These are phyloP conservation scores for Solanum chaucha DNA, from an alignment of 257 asterid species.

Conservation along the genomic window DNA sequence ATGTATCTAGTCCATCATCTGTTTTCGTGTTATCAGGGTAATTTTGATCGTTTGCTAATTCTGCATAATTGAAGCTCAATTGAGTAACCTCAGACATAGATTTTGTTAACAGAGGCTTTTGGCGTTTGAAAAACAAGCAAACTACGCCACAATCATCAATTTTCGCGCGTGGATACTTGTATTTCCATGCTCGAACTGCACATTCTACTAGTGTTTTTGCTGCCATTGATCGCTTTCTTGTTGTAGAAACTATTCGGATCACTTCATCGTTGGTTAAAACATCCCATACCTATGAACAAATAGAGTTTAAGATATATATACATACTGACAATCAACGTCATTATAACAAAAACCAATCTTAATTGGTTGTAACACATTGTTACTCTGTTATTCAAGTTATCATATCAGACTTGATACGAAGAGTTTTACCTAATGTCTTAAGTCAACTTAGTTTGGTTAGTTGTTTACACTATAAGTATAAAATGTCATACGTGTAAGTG, in stretches of 20 bases:
- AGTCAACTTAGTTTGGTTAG: background rate
- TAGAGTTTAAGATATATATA: background rate
- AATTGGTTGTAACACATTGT: background rate
- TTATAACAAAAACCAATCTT: background rate
- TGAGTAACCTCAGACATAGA: conserved; percentile 37
- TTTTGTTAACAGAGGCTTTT: conserved; percentile 30
- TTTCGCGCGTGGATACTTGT: conserved; percentile 54
- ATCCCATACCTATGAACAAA: conserved; percentile 55
- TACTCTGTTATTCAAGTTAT: background rate
- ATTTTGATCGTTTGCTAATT: conserved; percentile 15
- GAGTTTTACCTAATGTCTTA: background rate
- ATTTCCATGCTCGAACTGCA: conserved; percentile 60
- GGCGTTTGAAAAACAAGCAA: conserved; percentile 58
- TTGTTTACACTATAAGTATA: too few species aligned
- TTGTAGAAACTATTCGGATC: conserved; percentile 45
- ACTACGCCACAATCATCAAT: conserved; percentile 69
- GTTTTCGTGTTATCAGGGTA: too few species aligned
- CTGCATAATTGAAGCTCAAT: conserved; percentile 31
- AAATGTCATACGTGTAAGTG: too few species aligned
- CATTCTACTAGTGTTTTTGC: conserved; percentile 48
- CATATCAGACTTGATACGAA: background rate
- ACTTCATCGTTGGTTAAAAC: conserved; percentile 66
- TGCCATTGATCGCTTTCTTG: conserved; percentile 49
- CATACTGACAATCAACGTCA: background rate
- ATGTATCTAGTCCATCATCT: too few species aligned